Percentiles rank a stretch among this genome's conserved stretches.
Evolutionary conservation across 768 basidiomycete species (phyloP).

Genomic region (Daedaleopsis nitida): DNA sequence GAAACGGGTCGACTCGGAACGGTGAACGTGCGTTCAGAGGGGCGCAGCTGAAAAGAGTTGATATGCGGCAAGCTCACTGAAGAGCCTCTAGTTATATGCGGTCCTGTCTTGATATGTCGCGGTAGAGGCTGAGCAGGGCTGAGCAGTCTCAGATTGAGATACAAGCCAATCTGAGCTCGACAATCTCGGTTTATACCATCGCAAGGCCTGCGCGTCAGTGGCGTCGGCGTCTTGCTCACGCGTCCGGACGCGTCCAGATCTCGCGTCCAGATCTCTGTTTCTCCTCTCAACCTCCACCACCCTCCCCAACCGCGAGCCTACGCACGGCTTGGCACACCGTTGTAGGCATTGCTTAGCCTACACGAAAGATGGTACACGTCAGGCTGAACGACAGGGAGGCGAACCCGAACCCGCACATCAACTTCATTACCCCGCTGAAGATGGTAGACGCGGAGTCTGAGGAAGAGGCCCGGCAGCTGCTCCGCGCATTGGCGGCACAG

Average conservation of each 20-base stretch:
- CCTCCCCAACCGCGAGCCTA: background rate
- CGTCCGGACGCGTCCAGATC: background rate
- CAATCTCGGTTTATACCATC: too few relatives aligned
- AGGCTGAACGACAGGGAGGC: slow-evolving; percentile 68
- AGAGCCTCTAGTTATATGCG: too few relatives aligned
- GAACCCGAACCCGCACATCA: slow-evolving; percentile 77
- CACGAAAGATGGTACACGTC: slow-evolving; percentile 69
- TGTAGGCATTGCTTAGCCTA: too few relatives aligned
- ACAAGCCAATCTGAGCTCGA: background rate
- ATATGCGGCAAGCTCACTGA: background rate
- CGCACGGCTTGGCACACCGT: too few relatives aligned
- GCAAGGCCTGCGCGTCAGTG: too few relatives aligned
- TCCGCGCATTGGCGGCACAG: slow-evolving; percentile 81
- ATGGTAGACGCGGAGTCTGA: slow-evolving; percentile 42
- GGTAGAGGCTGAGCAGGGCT: slow-evolving; percentile 1
- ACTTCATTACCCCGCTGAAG: slow-evolving; percentile 70
- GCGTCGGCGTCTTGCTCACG: slow-evolving; percentile 3
- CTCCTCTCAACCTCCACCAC: background rate
- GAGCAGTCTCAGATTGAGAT: background rate
- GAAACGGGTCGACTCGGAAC: background rate
- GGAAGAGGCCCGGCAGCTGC: slow-evolving; percentile 68
- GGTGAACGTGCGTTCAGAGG: background rate
- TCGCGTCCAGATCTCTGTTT: background rate
- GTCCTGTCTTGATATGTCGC: too few relatives aligned
- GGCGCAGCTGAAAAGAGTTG: background rate